Base-by-base conservation (phyloP, 2,329 filamentous ascomycete genomes). In the Hyphodiscus sp. region DNA sequence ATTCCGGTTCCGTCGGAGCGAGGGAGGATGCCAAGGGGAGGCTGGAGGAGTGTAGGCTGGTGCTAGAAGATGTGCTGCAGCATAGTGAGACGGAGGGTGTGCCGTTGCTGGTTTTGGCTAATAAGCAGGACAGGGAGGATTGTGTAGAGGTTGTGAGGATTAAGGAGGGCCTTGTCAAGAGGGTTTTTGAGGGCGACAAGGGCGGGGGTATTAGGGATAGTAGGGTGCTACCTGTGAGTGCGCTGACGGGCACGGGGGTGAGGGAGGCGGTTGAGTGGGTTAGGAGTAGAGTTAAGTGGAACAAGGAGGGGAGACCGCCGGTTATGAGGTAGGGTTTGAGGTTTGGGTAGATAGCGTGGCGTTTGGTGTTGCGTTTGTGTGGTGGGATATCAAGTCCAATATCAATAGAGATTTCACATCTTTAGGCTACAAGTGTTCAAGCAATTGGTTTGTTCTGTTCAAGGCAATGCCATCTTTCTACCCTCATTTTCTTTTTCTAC, bases 241-340 rank as follows among this genome's bases (percentile, higher is more conserved):
- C 94, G n/a, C 73, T 99, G 67, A 92, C 86, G 6, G 89, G 83
- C 3, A 86, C 86, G 0, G 94, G 94, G 2, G 94, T 99, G 2
- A 83, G 83, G 65, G 94, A 97, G 74, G 92, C 94, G 1, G 87
- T 99, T n/a, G 94, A 97, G 67, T 99, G 94, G 94, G 76, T 99
- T 55, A 84, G 89, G 67, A 92, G 85, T 61, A 78, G 94, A 57
- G 90, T 97, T 26, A 91, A 89, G 71, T 97, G 94, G 90, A 97
- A 97, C 69, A 96, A 94, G 73, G 92, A 96, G 71, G 86, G 83
- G 4, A 79, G 94, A 57, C 91, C 92, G 58, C 94, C 94, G 1
- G 85, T 95, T 50, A 96, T 96, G 91, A 81, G 91, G 73, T 97
- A 57, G 59, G 16, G 44, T 45, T 44, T 41, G 45, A 38, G n/a